phyloP scores from a whole-genome alignment of 2,329 filamentous ascomycete species.

The Byssothecium circinans region DNA sequence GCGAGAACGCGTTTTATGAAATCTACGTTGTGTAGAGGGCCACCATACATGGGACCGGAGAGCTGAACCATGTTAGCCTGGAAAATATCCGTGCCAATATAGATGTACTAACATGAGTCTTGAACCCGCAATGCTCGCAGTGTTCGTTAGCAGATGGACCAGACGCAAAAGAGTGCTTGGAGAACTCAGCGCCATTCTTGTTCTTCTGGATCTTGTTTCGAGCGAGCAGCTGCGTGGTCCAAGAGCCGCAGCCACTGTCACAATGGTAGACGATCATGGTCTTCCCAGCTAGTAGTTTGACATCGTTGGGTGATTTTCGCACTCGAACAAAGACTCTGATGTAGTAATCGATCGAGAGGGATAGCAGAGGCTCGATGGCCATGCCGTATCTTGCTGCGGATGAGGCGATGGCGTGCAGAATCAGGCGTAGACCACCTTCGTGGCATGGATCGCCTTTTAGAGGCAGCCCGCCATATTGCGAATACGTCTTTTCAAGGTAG shows the following conservation, averaged over 20 bases:
- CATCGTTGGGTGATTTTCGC: slow-evolving; percentile 74
- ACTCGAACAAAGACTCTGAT: slow-evolving; percentile 85
- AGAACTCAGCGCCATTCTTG: slow-evolving; percentile 69
- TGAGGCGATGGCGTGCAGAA: slow-evolving; percentile 78
- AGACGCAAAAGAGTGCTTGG: slow-evolving; percentile 75
- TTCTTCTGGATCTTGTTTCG: slow-evolving; percentile 67
- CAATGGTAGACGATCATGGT: slow-evolving; percentile 94
- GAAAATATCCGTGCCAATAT: not conserved
- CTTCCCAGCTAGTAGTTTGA: slow-evolving; percentile 88
- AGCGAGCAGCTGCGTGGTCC: slow-evolving; percentile 78
- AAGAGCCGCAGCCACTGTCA: slow-evolving; percentile 87
- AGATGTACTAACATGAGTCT: slow-evolving; percentile 63
- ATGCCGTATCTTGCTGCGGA: slow-evolving; percentile 84
- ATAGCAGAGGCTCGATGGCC: slow-evolving; percentile 85
- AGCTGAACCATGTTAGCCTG: slow-evolving; percentile 46
- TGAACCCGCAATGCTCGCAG: slow-evolving; percentile 83
- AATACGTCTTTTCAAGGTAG: slow-evolving; percentile 91
- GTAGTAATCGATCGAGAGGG: slow-evolving; percentile 95
- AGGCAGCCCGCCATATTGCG: slow-evolving; percentile 89
- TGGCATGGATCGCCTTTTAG: slow-evolving; percentile 84
- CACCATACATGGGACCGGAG: slow-evolving; percentile 92
- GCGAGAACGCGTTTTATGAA: slow-evolving; percentile 81
- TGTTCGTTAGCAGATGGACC: slow-evolving; percentile 66
- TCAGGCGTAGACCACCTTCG: slow-evolving; percentile 83
- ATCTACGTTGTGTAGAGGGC: slow-evolving; percentile 78